Evolutionary conservation across 176 grass and related monocot genomes (phyloP).

Genomic region (Rhynchospora pubera): DNA sequence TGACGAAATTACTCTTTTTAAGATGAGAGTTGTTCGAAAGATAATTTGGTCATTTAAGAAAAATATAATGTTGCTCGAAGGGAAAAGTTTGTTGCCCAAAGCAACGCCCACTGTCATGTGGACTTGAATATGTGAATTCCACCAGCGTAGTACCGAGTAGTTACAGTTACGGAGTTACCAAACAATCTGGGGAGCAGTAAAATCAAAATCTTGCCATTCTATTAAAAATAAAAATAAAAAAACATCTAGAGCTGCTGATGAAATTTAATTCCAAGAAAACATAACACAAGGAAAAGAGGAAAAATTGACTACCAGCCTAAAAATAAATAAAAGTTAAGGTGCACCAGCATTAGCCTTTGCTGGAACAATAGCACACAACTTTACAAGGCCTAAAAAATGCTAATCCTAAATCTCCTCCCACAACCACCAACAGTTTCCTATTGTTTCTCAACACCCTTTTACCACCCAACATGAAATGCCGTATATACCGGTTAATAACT

Average conservation of each 20-base stretch:
- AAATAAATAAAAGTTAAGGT: neutral
- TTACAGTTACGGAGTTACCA: too few species aligned
- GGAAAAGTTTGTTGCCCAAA: too few species aligned
- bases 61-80: too few species aligned
- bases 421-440: neutral
- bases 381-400: slow-evolving; percentile 12
- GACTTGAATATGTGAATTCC: too few species aligned
- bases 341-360: neutral
- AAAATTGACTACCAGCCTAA: slow-evolving; percentile 2
- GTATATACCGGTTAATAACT: neutral
- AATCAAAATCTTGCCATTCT: neutral
- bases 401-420: slow-evolving; percentile 3
- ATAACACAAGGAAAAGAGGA: neutral
- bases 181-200: neutral
- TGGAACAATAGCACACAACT: slow-evolving; percentile 13
- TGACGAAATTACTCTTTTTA: too few species aligned
- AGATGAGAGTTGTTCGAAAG: too few species aligned
- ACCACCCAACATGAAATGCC: neutral
- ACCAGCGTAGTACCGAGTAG: too few species aligned
- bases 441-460: neutral
- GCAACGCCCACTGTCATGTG: too few species aligned
- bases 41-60: too few species aligned
- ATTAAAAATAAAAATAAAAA: neutral
- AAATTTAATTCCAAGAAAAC: neutral
- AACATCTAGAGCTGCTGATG: neutral